These are phyloP conservation scores for Boletus insuetus DNA, from an alignment of 768 basidiomycete genomes.

Conservation along the genomic window DNA sequence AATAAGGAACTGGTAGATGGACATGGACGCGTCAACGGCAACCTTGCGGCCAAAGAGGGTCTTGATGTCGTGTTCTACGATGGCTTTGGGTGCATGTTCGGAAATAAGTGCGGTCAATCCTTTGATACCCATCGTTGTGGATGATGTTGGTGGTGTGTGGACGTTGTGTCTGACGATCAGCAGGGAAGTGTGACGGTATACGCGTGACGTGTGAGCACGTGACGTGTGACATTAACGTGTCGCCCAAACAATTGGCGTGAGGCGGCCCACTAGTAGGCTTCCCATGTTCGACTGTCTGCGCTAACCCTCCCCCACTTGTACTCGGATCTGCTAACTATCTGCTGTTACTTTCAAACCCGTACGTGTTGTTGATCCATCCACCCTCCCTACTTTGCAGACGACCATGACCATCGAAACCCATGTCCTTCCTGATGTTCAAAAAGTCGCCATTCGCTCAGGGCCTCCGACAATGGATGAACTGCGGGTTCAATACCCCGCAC, in stretches of 20 bases:
- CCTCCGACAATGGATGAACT: conserved; percentile 70
- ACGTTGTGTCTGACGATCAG: background rate
- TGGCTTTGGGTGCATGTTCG: conserved; percentile 85
- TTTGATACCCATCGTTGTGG: conserved; percentile 80
- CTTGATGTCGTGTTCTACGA: conserved; percentile 92
- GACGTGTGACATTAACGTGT: conserved; percentile 6
- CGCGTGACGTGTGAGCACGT: conserved; percentile 11
- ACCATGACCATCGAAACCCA: conserved; percentile 20
- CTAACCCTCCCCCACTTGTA: too few species aligned
- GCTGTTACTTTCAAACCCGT: too few species aligned
- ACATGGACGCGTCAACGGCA: conserved; percentile 98
- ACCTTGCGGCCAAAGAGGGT: conserved; percentile 98
- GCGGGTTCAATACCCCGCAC: conserved; percentile 63
- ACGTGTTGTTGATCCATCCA: too few species aligned
- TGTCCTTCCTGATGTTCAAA: background rate
- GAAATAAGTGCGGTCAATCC: conserved; percentile 87
- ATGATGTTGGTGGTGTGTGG: background rate
- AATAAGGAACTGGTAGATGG: conserved; percentile 96
- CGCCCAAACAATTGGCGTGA: too few species aligned
- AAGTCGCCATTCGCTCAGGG: conserved; percentile 49
- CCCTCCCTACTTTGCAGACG: background rate
- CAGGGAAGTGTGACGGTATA: conserved; percentile 9
- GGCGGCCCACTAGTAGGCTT: too few species aligned
- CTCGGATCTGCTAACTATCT: too few species aligned
- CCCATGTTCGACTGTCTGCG: too few species aligned